phyloP scores from a whole-genome alignment of 345 rosid genomes.

The Murraya koenigii region DNA sequence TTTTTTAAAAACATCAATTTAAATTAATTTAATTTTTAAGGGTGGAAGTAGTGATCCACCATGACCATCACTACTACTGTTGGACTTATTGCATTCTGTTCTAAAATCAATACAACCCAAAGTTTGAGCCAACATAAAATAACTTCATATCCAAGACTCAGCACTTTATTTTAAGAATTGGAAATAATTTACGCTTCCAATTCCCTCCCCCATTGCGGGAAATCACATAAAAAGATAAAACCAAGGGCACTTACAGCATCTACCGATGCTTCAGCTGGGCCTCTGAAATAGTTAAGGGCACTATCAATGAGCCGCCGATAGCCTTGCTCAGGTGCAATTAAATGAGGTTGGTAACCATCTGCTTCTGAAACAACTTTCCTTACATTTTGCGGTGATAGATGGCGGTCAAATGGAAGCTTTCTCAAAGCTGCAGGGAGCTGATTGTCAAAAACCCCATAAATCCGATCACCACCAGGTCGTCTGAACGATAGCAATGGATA shows the following conservation, averaged over 20 bases:
- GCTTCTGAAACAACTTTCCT: conserved; percentile 64
- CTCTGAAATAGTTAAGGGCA: conserved; percentile 56
- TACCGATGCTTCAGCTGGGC: conserved; percentile 77
- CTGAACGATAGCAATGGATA: conserved; percentile 27
- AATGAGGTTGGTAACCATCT: conserved; percentile 76
- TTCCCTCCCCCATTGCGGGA: neutral
- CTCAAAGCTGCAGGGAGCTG: conserved; percentile 67
- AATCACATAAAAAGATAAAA: neutral
- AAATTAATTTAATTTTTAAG: neutral
- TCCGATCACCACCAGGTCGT: conserved; percentile 65
- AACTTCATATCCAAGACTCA: neutral
- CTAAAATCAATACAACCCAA: neutral
- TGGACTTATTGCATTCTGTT: neutral
- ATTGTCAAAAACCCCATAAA: conserved; percentile 61
- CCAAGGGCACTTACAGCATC: conserved; percentile 51
- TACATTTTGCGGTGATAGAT: conserved; percentile 60
- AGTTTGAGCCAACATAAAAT: neutral
- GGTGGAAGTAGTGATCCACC: neutral
- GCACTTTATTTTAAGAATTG: neutral
- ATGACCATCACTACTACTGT: neutral
- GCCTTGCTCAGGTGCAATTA: conserved; percentile 74
- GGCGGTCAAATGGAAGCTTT: conserved; percentile 65
- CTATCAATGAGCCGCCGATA: conserved; percentile 63
- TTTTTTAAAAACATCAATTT: neutral
- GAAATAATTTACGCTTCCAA: neutral